Evolutionary conservation across 129 eudicot genomes (phyloP), one percentile per base, ranked within the genome.

Genomic region (Chrysanthemum makinoi): DNA sequence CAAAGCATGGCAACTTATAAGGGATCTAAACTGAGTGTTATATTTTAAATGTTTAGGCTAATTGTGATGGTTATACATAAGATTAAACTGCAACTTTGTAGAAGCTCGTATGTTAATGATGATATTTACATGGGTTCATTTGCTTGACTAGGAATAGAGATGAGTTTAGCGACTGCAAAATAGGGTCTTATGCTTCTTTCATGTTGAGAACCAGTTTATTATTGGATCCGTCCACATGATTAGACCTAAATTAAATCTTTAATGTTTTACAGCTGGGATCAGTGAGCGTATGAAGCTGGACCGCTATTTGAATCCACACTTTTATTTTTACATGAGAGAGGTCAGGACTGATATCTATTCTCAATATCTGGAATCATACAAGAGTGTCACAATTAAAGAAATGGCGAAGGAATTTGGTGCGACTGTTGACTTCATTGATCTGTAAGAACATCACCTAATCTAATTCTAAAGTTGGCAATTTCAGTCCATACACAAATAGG

Each of bases 351-450:
- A 89, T 26, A 96, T 93, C 13, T 93, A 93, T 73, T 93, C 98
- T 64, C 96, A 93, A 77, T 93, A 87, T 81, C 73, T 93, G 80
- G 96, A 93, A 59, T 89, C 98, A 7, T 93, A 93, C 88, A 93
- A 93, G 77, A 93, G 98, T 75, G 96, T 93, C 44, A 93, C 96
- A 0, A 93, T 89, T 82, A 95, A 93, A 72, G 98, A 95, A 16
- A 93, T 93, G 98, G 96, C 96, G 0, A 93, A 88, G 77, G 95
- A 95, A 0, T 93, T 93, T 82, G 98, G 98, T 43, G 98, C 89
- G 22, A 83, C 92, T 0, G 91, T 87, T 53, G 96, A 93, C 75
- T 93, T 93, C 86, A 93, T 93, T 77, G 98, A 93, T 62, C 18
- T 86, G 96, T 90, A 83, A 80, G 96, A 65, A 57, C 47, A 16